Evolutionary conservation across 2,329 filamentous ascomycete species (phyloP).

Genomic region (Sordariomycetes sp.): DNA sequence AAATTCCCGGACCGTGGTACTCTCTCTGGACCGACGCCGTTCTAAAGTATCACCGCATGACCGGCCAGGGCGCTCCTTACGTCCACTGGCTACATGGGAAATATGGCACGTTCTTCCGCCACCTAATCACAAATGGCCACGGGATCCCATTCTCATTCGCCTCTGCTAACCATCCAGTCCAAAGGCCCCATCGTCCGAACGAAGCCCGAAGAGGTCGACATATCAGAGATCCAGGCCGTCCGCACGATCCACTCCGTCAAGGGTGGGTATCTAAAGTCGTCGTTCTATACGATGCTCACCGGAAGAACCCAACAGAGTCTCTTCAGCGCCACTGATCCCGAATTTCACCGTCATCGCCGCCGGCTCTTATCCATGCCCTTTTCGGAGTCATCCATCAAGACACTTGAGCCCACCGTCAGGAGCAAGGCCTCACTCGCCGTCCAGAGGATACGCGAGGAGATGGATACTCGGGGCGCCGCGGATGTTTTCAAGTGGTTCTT

Average conservation of each 20-base stretch:
- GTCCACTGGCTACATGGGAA: background rate
- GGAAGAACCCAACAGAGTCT: slow-evolving; percentile 9
- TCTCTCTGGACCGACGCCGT: background rate
- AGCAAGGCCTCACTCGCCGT: background rate
- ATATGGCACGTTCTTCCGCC: background rate
- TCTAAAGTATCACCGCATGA: background rate
- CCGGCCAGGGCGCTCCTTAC: background rate
- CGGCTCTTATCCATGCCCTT: slow-evolving; percentile 25
- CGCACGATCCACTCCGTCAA: background rate
- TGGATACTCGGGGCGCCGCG: slow-evolving; percentile 15
- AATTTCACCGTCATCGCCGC: slow-evolving; percentile 23
- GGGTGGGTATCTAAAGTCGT: background rate
- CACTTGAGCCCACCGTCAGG: slow-evolving; percentile 7
- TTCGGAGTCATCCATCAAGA: slow-evolving; percentile 20
- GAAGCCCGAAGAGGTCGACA: background rate
- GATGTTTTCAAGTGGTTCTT: slow-evolving; percentile 41
- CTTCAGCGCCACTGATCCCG: slow-evolving; percentile 24
- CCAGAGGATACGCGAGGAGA: slow-evolving; percentile 20
- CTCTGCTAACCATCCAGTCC: background rate
- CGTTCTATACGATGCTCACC: background rate
- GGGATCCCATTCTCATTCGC: background rate
- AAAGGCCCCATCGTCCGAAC: background rate
- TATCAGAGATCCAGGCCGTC: background rate
- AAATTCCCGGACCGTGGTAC: background rate
- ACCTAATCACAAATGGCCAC: background rate